Evolutionary conservation across 306 rosid genomes (phyloP), one percentile per base, ranked within the genome.

Genomic region (Cucurbita maxima): DNA sequence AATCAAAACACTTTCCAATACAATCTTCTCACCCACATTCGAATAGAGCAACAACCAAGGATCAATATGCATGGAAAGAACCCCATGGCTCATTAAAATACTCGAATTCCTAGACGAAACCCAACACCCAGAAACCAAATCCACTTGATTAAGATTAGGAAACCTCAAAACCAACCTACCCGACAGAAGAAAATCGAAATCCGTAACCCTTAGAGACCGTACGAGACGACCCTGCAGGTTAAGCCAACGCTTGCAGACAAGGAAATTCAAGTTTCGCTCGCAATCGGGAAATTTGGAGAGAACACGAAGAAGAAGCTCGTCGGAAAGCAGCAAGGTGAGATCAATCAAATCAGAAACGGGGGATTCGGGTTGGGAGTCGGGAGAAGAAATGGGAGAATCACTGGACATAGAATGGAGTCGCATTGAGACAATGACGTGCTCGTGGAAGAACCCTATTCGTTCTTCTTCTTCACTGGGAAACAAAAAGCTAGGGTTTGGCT

Each of bases 181-280:
- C n/a, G 96, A 87, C 11, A 89, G 82, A 36, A 91, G 77, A 71
- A 94, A 94, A 18, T 88, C 91, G 87, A 93, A 94, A 59, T 89
- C 95, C n/a, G 78, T 64, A 10, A 89, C 79, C 76, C 76, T 84
- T 14, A 90, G 64, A 5, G 95, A 82, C 25, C 79, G 83, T 2
- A 89, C 77, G 9, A 94, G 83, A 0, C 99, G 84, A 25, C 96
- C 97, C 58, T 94, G 95, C 36, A 94, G 87, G 76, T 84, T 78
- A 53, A 94, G 76, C 99, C 99, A 94, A 6, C 99, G 90, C 78
- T 89, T 91, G 82, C 99, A 94, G 57, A 94, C 97, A 1, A 94
- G 87, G 13, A 87, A 86, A 37, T 84, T 87, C 3, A 77, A 50
- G 75, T 77, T 75, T 64, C 81, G 76, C 75, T 91, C 91, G 2